Base-by-base conservation (phyloP, 768 basidiomycete genomes). In the Suillus paluster region DNA sequence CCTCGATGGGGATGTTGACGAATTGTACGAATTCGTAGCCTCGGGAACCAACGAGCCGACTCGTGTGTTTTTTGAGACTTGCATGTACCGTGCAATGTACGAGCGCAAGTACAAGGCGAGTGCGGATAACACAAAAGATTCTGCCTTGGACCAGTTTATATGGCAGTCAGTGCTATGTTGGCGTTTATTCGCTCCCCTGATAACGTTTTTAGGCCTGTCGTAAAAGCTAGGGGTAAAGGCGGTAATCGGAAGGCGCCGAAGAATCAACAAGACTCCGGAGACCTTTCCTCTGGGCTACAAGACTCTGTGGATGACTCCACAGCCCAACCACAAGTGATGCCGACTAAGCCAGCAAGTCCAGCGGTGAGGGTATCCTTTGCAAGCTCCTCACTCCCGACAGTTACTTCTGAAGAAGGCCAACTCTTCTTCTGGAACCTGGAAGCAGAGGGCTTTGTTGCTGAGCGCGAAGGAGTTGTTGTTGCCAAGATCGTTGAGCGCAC, bases 71-170 rank as follows among this genome's bases (percentile, higher is more conserved):
- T 97, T 99, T 71, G 95, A 98, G 77, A 89, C 89, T 27, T 93
- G 95, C 77, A 91, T 98, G 83, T 92, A 97, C 68, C 88, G 93
- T 33, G 97, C 97, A 62, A 95, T 99, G 88, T 99, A 90, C 75
- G 97, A 99, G 72, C 86, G 95, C 77, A 96, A 95, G 79, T 90
- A 91, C 79, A 88, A 82, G 68, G 79, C 67, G 56, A 86, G 85
- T 67, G 91, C 92, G 12, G 89, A 92, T 59, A 84, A 81, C 63
- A 83, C 89, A 19, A 75, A 73, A 34, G 90, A 94, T 67, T 75
- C 80, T 1, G 87, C 91, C 36, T 78, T 98, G 39, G 85, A 89
- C 36, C 85, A 92, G 69, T 93, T 98, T 70, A 86, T 91, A 23
- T 91, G 89, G 85, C 83, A 83, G 92, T 95, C 68, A 75, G 91